Evolutionary conservation across 352 stramenopile species (phyloP).

Genomic region (Phytophthora tentaculata): DNA sequence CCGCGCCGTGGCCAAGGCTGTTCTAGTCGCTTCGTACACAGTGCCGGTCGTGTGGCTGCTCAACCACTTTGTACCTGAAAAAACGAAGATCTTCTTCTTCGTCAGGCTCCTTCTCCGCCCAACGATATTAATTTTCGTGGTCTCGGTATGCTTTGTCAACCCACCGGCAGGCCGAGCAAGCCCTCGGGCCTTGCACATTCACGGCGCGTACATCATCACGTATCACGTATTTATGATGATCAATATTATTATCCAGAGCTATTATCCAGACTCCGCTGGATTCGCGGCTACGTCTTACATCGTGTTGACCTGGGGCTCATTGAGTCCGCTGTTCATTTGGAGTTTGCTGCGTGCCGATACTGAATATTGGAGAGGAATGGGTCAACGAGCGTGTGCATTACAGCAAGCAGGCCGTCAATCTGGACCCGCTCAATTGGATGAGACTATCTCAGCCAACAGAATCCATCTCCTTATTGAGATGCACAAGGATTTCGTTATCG

Average conservation of each 20-base stretch:
- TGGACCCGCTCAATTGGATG: slow-evolving; percentile 26
- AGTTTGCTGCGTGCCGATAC: slow-evolving; percentile 59
- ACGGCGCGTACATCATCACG: slow-evolving; percentile 41
- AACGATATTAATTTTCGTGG: slow-evolving; percentile 34
- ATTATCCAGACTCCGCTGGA: not conserved
- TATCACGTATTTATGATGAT: slow-evolving; percentile 36
- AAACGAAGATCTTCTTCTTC: slow-evolving; percentile 33
- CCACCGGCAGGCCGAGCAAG: slow-evolving; percentile 42
- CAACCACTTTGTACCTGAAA: slow-evolving; percentile 9
- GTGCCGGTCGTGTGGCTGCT: slow-evolving; percentile 46
- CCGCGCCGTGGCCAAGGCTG: slow-evolving; percentile 42
- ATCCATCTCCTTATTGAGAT: slow-evolving; percentile 72
- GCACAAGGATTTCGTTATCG: slow-evolving; percentile 71
- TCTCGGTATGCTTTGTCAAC: slow-evolving; percentile 43
- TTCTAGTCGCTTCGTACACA: slow-evolving; percentile 56
- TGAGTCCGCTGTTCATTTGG: slow-evolving; percentile 54
- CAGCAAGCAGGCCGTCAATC: slow-evolving; percentile 22
- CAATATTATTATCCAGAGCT: slow-evolving; percentile 29
- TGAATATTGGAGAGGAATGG: slow-evolving; percentile 52
- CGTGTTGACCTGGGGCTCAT: slow-evolving; percentile 31
- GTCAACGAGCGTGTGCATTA: slow-evolving; percentile 42
- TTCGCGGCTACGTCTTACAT: slow-evolving; percentile 31
- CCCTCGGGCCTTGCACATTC: slow-evolving; percentile 27
- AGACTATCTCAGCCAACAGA: slow-evolving; percentile 51
- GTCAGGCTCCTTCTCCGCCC: slow-evolving; percentile 23